These are phyloP conservation scores for Mycena rebaudengoi DNA, from an alignment of 768 basidiomycete genomes.

Conservation along the genomic window DNA sequence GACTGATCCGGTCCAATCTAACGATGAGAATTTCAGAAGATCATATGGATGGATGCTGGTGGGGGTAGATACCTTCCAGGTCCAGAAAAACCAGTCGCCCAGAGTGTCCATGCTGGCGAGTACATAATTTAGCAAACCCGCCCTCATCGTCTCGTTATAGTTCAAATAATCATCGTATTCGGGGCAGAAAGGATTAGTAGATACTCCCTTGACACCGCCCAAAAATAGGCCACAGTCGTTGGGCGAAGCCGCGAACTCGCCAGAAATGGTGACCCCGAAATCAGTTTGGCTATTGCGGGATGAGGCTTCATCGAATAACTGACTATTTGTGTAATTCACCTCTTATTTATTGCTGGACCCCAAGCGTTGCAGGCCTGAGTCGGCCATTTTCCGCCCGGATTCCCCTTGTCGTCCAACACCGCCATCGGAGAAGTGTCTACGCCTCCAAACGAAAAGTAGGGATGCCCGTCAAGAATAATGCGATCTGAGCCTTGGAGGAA, in stretches of 20 bases:
- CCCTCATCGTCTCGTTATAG: conserved; percentile 53
- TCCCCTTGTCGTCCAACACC: neutral
- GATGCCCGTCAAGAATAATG: conserved; percentile 72
- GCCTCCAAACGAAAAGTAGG: conserved; percentile 69
- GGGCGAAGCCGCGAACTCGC: conserved; percentile 77
- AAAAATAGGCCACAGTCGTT: conserved; percentile 65
- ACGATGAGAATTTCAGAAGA: conserved; percentile 57
- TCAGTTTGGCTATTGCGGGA: conserved; percentile 39
- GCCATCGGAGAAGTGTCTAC: conserved; percentile 39
- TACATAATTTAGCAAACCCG: conserved; percentile 61
- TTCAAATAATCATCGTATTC: conserved; percentile 61
- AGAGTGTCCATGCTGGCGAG: conserved; percentile 55
- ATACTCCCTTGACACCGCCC: conserved; percentile 25
- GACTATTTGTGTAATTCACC: conserved; percentile 51
- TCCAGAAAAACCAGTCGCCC: conserved; percentile 60
- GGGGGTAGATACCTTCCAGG: conserved; percentile 51
- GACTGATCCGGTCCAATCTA: conserved; percentile 56
- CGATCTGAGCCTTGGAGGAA: conserved; percentile 67
- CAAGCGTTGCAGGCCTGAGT: conserved; percentile 62
- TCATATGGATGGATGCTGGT: conserved; percentile 14
- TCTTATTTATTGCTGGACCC: conserved; percentile 64
- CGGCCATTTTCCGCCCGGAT: conserved; percentile 55
- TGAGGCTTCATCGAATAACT: conserved; percentile 9
- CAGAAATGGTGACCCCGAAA: conserved; percentile 79
- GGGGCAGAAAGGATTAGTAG: conserved; percentile 41